A percentile compares a stretch with the other conserved stretches of the same genome.
Conservation (phyloP, 179 eudicot species). For the Beta macrorhiza region DNA sequence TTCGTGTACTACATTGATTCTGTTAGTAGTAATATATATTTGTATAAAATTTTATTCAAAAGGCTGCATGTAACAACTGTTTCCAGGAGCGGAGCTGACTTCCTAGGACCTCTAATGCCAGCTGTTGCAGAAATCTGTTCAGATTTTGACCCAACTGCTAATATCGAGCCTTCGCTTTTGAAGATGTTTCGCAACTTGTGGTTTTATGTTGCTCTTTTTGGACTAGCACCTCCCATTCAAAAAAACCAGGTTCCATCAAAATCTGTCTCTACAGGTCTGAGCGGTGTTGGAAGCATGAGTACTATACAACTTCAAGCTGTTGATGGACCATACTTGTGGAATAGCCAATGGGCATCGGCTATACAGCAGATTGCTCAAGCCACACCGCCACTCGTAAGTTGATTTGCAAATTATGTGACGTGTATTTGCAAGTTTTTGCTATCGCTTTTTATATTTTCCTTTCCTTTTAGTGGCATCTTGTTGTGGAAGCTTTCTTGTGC, state of each 20-base stretch:
- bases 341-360: slow-evolving; percentile 82
- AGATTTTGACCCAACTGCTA: slow-evolving; percentile 80
- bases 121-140: slow-evolving; percentile 98
- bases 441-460: not conserved
- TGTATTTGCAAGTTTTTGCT: not conserved
- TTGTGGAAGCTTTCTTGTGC: not conserved
- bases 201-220: slow-evolving; percentile 97
- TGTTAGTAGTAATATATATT: not conserved
- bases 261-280: slow-evolving; percentile 65
- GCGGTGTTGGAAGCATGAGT: slow-evolving; percentile 78
- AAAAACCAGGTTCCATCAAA: slow-evolving; percentile 53
- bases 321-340: slow-evolving; percentile 98
- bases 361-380: slow-evolving; percentile 93
- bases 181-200: slow-evolving; percentile 95
- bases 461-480: slow-evolving; percentile 2
- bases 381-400: slow-evolving; percentile 99
- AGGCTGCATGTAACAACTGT: slow-evolving; percentile 15
- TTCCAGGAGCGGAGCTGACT: slow-evolving; percentile 99
- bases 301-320: slow-evolving; percentile 90
- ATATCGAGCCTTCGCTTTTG: slow-evolving; percentile 87
- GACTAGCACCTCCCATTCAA: slow-evolving; percentile 96
- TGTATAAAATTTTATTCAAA: not conserved
- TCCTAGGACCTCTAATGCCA: slow-evolving; percentile 95
- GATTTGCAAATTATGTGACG: slow-evolving; percentile 13
- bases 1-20: not conserved